Conservation (phyloP, 441 rosid species). For the Mallotus repandus region DNA sequence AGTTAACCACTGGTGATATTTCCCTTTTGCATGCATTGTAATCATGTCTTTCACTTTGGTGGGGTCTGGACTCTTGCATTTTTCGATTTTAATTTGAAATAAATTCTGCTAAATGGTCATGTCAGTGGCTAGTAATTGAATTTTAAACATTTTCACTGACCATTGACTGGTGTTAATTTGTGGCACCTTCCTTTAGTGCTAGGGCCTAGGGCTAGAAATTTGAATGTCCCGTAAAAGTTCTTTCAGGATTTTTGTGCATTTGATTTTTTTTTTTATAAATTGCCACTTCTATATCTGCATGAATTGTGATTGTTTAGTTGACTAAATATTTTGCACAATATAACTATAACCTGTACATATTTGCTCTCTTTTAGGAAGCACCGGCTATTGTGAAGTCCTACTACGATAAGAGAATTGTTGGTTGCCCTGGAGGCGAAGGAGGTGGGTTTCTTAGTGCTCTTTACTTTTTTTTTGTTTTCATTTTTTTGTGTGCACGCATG, state of each 20-base stretch:
- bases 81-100: too few species aligned
- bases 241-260: neutral
- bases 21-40: too few species aligned
- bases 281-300: neutral
- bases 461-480: neutral
- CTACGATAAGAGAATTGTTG: conserved; percentile 76
- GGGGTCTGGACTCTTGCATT: too few species aligned
- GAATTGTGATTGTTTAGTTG: neutral
- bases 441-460: conserved; percentile 40
- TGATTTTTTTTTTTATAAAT: neutral
- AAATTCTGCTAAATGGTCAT: too few species aligned
- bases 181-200: too few species aligned
- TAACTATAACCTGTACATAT: neutral
- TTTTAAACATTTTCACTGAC: too few species aligned
- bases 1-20: too few species aligned
- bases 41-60: too few species aligned
- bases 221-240: neutral
- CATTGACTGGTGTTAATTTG: too few species aligned
- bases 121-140: too few species aligned
- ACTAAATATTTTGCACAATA: neutral
- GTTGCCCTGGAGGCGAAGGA: conserved; percentile 89
- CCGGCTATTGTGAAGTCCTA: conserved; percentile 73
- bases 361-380: conserved; percentile 44
- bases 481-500: too few species aligned
- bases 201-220: neutral